Evolutionary conservation across 2,329 filamentous ascomycete species (phyloP).

Genomic region (Drechslerella stenobrocha): DNA sequence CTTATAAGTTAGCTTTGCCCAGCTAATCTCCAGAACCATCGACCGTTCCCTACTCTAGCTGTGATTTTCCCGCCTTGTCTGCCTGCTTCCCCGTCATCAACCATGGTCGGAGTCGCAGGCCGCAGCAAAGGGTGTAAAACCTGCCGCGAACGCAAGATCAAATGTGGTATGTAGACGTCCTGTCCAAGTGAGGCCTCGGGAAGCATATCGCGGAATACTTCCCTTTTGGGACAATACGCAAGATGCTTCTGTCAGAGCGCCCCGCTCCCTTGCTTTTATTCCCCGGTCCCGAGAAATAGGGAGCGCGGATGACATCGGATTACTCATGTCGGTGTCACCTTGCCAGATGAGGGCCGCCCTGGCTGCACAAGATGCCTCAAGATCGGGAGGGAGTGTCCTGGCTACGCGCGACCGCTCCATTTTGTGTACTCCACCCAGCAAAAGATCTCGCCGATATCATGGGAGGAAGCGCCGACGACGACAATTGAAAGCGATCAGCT

Average conservation of each 20-base stretch:
- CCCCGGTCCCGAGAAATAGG: slow-evolving; percentile 5
- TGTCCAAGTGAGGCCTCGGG: too few species aligned
- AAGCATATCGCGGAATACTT: slow-evolving; percentile 31
- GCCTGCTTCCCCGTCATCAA: too few species aligned
- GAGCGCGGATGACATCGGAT: slow-evolving; percentile 8
- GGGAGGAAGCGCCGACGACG: slow-evolving; percentile 40
- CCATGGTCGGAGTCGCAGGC: slow-evolving; percentile 47
- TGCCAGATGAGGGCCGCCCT: slow-evolving; percentile 38
- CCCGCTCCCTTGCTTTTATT: background rate
- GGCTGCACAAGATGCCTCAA: slow-evolving; percentile 42
- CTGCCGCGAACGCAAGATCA: slow-evolving; percentile 46
- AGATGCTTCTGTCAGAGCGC: slow-evolving; percentile 1
- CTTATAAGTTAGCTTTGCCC: too few species aligned
- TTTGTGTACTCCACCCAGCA: slow-evolving; percentile 42
- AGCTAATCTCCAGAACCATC: background rate
- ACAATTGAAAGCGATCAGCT: slow-evolving; percentile 39
- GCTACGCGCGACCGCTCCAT: slow-evolving; percentile 33
- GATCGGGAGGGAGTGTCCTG: slow-evolving; percentile 43
- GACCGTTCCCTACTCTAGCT: background rate
- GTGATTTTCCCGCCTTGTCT: background rate
- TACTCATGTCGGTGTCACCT: background rate
- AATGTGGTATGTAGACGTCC: slow-evolving; percentile 38
- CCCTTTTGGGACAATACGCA: slow-evolving; percentile 33
- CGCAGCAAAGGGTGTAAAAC: slow-evolving; percentile 48
- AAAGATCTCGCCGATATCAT: slow-evolving; percentile 33